phyloP scores from a whole-genome alignment of 441 rosid species.

The Dalechampia spathulata region DNA sequence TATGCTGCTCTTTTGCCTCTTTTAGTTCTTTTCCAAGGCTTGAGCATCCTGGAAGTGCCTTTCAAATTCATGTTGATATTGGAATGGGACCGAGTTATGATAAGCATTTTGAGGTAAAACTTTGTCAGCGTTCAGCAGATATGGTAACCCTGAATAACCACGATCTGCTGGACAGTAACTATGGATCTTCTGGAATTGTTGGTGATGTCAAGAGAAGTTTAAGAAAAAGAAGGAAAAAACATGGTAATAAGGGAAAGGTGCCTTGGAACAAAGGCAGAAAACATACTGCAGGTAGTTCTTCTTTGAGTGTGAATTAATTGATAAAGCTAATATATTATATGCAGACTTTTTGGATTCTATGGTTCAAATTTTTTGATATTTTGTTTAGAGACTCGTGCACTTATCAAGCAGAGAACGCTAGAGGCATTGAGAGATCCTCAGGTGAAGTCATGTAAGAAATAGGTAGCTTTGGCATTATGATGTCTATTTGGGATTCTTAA shows the following conservation, averaged over 20 bases:
- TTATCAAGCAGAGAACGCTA: conserved; percentile 68
- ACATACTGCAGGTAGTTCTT: conserved; percentile 59
- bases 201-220: conserved; percentile 26
- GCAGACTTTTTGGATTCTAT: neutral
- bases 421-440: conserved; percentile 84
- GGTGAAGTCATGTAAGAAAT: conserved; percentile 89
- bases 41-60: conserved; percentile 18
- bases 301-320: conserved; percentile 5
- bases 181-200: conserved; percentile 7
- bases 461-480: conserved; percentile 17
- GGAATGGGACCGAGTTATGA: no score
- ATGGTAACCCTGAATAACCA: conserved; percentile 19
- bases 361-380: neutral
- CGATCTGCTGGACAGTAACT: conserved; percentile 10
- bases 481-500: no score
- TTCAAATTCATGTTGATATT: conserved; percentile 19
- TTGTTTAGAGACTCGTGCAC: conserved; percentile 50
- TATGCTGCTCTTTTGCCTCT: conserved; percentile 9
- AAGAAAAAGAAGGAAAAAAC: conserved; percentile 53
- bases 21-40: conserved; percentile 20
- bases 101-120: conserved; percentile 16
- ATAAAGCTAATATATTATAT: neutral
- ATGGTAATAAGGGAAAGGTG: conserved; percentile 70
- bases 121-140: conserved; percentile 11
- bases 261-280: conserved; percentile 86